Evolutionary conservation across 768 basidiomycete genomes (phyloP).

Genomic region (Cubamyces lactineus): DNA sequence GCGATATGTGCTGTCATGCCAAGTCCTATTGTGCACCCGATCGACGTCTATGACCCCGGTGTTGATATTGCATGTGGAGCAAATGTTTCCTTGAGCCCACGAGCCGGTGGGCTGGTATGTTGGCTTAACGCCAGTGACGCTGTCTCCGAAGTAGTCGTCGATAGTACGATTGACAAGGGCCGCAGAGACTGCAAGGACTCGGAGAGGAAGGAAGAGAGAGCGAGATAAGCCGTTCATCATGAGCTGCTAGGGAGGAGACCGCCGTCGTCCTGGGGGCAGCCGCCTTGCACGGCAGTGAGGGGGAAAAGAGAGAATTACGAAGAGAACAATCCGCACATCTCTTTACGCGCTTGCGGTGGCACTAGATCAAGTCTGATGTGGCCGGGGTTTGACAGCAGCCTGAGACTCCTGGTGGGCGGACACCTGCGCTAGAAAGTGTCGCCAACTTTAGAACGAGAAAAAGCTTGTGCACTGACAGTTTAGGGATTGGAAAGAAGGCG

Average conservation of each 20-base stretch:
- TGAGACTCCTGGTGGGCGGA: too few relatives aligned
- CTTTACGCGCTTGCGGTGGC: too few relatives aligned
- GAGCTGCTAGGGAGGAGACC: too few relatives aligned
- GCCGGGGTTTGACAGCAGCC: too few relatives aligned
- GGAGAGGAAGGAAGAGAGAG: neutral
- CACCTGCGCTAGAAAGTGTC: too few relatives aligned
- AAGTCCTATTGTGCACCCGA: slow-evolving; percentile 8
- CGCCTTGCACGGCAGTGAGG: neutral
- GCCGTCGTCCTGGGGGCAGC: too few relatives aligned
- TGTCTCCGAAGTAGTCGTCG: neutral
- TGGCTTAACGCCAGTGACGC: neutral
- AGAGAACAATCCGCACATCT: too few relatives aligned
- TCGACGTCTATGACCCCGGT: neutral
- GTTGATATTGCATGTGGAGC: neutral
- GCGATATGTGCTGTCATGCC: slow-evolving; percentile 22
- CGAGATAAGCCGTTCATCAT: neutral
- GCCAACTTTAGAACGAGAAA: too few relatives aligned
- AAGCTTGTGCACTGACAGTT: too few relatives aligned
- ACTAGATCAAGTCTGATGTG: too few relatives aligned
- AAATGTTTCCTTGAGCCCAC: slow-evolving; percentile 12
- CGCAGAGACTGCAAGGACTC: neutral
- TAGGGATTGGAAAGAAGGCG: too few relatives aligned
- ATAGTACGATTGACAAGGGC: slow-evolving; percentile 5
- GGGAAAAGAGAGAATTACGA: neutral
- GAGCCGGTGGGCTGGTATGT: neutral